Evolutionary conservation across 805 yeast genomes (phyloP), one percentile per base, ranked within the genome.

Genomic region (Maudiozyma serrabonitensis): DNA sequence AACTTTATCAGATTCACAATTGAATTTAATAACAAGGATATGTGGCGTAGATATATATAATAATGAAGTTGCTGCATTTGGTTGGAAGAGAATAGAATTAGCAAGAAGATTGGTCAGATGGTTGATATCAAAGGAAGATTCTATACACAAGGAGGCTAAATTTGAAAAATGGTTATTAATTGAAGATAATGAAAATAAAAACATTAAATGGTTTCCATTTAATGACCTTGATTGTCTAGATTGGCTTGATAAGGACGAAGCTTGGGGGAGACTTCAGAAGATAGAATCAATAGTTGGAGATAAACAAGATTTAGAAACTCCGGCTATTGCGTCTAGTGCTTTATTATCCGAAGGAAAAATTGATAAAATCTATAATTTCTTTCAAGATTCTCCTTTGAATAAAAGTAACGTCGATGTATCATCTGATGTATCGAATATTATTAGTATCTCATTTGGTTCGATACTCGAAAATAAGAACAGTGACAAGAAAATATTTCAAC

Each of bases 401-500:
- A 46, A 39, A 13, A 25, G 19, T 41, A 40, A 38, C 3, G 8
- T 19, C n/a, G 15, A 26, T 12, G 15, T 46, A 16, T 26, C 31
- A 15, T 26, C 41, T 6, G 42, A 46, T 11, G 35, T 52, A 1
- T 45, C 53, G 4, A 53, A 55, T 21, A 48, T 55, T 12, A 43
- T 61, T 8, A 62, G 67, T 49, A 46, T 60, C 18, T 57, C 66
- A 1, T 45, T 64, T 23, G 67, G 67, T 3, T 61, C 60, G 43
- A 41, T 62, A 9, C 46, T 63, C 8, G 38, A 45, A 39, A 46
- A 40, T 13, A 18, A 26, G 15, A 37, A 25, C 12, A 32, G 34
- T 8, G 16, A 43, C 12, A 43, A 46, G 18, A 45, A 48, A 43
- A 23, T 55, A 1, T 64, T 64, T 45, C 59, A 58, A 49, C 57